phyloP scores from a whole-genome alignment of 2,329 filamentous ascomycete genomes.

The Fusarium burgessii region DNA sequence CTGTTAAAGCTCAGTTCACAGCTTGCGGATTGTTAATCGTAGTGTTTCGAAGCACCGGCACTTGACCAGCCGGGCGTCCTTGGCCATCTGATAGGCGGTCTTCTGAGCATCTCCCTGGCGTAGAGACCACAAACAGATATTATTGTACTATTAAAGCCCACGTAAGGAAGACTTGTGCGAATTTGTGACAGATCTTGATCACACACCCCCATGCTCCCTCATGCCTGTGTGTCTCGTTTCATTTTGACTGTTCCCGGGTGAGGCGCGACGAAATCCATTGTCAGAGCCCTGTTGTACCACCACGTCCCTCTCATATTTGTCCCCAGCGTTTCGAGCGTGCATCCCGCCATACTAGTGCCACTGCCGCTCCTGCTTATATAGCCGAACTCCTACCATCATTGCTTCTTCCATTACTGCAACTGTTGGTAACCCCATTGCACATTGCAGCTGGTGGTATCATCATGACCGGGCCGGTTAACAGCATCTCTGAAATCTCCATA shows the following conservation, averaged over 20 bases:
- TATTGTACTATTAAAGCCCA: slow-evolving; percentile 36
- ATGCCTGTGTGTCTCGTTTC: slow-evolving; percentile 18
- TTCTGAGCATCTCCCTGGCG: slow-evolving; percentile 16
- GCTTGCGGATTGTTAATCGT: not conserved
- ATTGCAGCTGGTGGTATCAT: slow-evolving; percentile 19
- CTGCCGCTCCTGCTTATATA: slow-evolving; percentile 23
- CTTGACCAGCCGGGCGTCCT: slow-evolving; percentile 9
- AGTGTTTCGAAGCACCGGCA: slow-evolving; percentile 18
- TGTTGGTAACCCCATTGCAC: slow-evolving; percentile 24
- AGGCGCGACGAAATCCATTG: slow-evolving; percentile 41
- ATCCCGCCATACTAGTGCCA: slow-evolving; percentile 15
- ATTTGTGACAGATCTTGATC: slow-evolving; percentile 31
- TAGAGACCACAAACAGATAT: slow-evolving; percentile 19
- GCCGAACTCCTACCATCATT: slow-evolving; percentile 24
- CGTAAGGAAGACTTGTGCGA: slow-evolving; percentile 35
- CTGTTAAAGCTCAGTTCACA: not conserved
- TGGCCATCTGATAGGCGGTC: slow-evolving; percentile 16
- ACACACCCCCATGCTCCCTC: slow-evolving; percentile 32
- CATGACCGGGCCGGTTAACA: slow-evolving; percentile 42
- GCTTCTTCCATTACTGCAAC: slow-evolving; percentile 16
- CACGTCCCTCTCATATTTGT: slow-evolving; percentile 13
- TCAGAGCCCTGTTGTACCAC: slow-evolving; percentile 22
- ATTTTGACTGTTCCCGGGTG: slow-evolving; percentile 44
- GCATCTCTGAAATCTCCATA: slow-evolving; percentile 29
- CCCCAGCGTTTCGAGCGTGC: slow-evolving; percentile 21